These are phyloP conservation scores for Saccharomyces hybrid DNA, from an alignment of 1,139 yeast species.

Conservation along the genomic window DNA sequence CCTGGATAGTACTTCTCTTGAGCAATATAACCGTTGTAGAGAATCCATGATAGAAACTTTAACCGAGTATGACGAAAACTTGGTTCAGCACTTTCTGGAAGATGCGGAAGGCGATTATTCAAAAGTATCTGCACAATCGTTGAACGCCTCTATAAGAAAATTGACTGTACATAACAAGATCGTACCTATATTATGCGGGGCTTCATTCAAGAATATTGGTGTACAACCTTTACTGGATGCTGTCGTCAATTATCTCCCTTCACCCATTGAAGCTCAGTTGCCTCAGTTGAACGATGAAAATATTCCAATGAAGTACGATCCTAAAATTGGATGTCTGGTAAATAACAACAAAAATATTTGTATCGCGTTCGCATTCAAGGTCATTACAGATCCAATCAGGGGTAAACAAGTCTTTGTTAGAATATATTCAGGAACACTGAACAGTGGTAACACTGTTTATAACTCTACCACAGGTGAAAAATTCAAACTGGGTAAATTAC, in stretches of 20 bases:
- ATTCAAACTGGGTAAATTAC: conserved; percentile 57
- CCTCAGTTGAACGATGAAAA: conserved; percentile 45
- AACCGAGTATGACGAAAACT: conserved; percentile 70
- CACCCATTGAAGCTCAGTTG: conserved; percentile 57
- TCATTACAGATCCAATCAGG: conserved; percentile 72
- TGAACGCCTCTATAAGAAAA: conserved; percentile 52
- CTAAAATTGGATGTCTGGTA: conserved; percentile 43
- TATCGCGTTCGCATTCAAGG: conserved; percentile 84
- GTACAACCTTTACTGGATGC: conserved; percentile 93
- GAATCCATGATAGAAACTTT: conserved; percentile 77
- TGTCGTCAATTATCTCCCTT: conserved; percentile 66
- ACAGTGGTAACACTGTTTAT: conserved; percentile 51
- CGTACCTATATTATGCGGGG: conserved; percentile 85
- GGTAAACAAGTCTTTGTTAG: conserved; percentile 84
- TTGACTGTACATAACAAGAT: conserved; percentile 53
- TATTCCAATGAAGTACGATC: conserved; percentile 36
- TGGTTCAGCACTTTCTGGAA: conserved; percentile 71
- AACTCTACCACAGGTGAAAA: conserved; percentile 67
- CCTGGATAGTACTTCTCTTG: conserved; percentile 34
- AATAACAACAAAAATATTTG: conserved; percentile 51
- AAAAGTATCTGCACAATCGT: conserved; percentile 45
- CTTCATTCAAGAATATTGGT: conserved; percentile 87
- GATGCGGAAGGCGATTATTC: conserved; percentile 53
- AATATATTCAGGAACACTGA: conserved; percentile 74
- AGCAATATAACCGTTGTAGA: conserved; percentile 51